phyloP scores from a whole-genome alignment of 1,284 basidiomycete species.

The Peniophora sp. region DNA sequence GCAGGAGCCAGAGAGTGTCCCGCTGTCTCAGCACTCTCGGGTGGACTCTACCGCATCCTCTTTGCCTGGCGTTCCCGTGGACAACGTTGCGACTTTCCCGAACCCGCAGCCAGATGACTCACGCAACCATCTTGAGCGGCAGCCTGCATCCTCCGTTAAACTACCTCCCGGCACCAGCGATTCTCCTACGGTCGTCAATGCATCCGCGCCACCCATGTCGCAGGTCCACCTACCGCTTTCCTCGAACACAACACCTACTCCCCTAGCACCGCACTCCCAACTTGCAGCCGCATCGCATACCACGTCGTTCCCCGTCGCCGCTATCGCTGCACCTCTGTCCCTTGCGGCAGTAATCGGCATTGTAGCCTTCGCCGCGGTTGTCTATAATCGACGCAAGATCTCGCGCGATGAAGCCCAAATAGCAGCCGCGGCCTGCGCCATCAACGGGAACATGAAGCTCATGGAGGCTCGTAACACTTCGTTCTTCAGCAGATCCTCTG shows the following conservation, averaged over 20 bases:
- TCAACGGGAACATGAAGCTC: neutral
- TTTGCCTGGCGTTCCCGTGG: too few species aligned
- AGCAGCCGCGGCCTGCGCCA: neutral
- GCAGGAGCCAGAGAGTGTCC: too few species aligned
- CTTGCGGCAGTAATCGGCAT: conserved; percentile 32
- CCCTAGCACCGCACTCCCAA: conserved; percentile 8
- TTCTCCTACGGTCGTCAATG: neutral
- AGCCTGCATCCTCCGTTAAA: neutral
- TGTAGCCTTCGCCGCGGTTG: conserved; percentile 23
- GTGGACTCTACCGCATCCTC: too few species aligned
- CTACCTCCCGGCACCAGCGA: neutral
- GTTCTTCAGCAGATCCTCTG: neutral
- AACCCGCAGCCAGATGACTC: neutral
- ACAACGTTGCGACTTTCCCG: too few species aligned
- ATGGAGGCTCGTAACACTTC: neutral
- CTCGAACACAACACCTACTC: conserved; percentile 3
- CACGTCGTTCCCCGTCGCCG: conserved; percentile 27
- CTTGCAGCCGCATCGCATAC: conserved; percentile 21
- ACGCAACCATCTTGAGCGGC: neutral
- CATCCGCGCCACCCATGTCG: neutral
- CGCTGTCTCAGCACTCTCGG: too few species aligned
- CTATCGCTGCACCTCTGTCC: conserved; percentile 37
- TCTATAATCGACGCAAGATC: conserved; percentile 20
- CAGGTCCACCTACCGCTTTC: neutral
- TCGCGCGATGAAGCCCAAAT: conserved; percentile 15